Percentiles rank a stretch among this genome's conserved stretches.
Evolutionary conservation across 495 filamentous ascomycete genomes (phyloP).

Genomic region (Aspergillus egyptiacus): DNA sequence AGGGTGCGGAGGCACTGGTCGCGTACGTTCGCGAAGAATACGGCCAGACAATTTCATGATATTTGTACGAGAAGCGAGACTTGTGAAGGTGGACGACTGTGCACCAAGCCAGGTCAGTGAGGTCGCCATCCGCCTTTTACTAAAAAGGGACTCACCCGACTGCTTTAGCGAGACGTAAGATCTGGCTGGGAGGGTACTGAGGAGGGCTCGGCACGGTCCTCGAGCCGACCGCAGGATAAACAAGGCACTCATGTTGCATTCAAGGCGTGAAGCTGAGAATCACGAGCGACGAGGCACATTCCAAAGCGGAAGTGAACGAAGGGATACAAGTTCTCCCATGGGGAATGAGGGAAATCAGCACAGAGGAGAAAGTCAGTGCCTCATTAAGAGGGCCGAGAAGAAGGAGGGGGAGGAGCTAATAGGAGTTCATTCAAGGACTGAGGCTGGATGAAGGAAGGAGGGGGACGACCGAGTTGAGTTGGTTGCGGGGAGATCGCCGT

Average conservation of each 20-base stretch:
- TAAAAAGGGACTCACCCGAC: slow-evolving; percentile 20
- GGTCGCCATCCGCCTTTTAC: background rate
- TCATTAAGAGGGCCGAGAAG: background rate
- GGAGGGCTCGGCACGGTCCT: slow-evolving; percentile 27
- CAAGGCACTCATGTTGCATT: slow-evolving; percentile 27
- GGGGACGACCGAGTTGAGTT: too few relatives aligned
- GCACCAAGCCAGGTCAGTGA: background rate
- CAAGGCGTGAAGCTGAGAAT: background rate
- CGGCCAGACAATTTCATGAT: slow-evolving; percentile 3
- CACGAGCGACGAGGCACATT: slow-evolving; percentile 5
- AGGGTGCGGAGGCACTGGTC: slow-evolving; percentile 26
- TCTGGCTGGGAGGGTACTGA: slow-evolving; percentile 25
- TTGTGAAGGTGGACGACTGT: slow-evolving; percentile 19
- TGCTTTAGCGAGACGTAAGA: slow-evolving; percentile 13
- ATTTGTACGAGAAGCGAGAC: slow-evolving; percentile 7
- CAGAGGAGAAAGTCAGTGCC: background rate
- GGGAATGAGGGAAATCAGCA: background rate
- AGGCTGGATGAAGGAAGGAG: background rate
- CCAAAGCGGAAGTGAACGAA: slow-evolving; percentile 1
- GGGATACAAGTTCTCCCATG: too few relatives aligned
- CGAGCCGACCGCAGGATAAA: slow-evolving; percentile 29
- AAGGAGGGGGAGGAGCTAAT: background rate
- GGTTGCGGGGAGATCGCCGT: slow-evolving; percentile 12
- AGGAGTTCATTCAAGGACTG: too few relatives aligned
- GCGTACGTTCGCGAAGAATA: slow-evolving; percentile 20